A percentile compares a stretch with the other conserved stretches of the same genome.
These are phyloP conservation scores for Alternaria arbusti DNA, from an alignment of 2,329 filamentous ascomycete genomes.

Conservation along the genomic window DNA sequence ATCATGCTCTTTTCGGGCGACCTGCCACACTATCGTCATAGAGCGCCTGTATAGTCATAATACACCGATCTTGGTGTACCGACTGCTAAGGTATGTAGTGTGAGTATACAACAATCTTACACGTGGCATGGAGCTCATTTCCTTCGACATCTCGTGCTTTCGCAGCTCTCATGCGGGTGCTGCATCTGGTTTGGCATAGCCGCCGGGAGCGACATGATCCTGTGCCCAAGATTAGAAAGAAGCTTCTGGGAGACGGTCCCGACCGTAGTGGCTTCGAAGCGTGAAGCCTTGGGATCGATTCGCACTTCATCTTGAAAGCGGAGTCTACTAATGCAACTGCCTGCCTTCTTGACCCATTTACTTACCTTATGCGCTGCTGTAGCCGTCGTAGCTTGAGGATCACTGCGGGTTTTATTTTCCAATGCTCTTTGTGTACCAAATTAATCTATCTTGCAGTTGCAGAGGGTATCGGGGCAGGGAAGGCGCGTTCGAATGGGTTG, in stretches of 20 bases:
- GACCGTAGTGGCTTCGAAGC: neutral
- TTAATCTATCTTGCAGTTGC: neutral
- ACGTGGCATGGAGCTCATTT: neutral
- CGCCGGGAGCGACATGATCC: neutral
- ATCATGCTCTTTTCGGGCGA: neutral
- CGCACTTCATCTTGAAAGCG: neutral
- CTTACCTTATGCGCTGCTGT: neutral
- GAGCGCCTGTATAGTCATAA: neutral
- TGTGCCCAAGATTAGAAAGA: neutral
- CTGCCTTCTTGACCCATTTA: neutral
- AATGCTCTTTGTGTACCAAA: neutral
- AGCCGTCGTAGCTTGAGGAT: neutral
- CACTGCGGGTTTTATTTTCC: neutral
- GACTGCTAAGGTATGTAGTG: neutral
- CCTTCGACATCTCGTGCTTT: neutral
- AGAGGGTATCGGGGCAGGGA: neutral
- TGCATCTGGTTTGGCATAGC: fast-evolving
- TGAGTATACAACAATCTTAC: too few species aligned
- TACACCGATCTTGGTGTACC: neutral
- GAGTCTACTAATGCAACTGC: neutral
- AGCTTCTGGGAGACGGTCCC: neutral
- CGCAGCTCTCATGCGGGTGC: neutral
- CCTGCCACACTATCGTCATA: neutral
- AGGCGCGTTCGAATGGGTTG: neutral
- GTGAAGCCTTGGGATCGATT: neutral